Evolutionary conservation across 768 basidiomycete species (phyloP), one percentile per base, ranked within the genome.

Genomic region (Tricholoma sp.): DNA sequence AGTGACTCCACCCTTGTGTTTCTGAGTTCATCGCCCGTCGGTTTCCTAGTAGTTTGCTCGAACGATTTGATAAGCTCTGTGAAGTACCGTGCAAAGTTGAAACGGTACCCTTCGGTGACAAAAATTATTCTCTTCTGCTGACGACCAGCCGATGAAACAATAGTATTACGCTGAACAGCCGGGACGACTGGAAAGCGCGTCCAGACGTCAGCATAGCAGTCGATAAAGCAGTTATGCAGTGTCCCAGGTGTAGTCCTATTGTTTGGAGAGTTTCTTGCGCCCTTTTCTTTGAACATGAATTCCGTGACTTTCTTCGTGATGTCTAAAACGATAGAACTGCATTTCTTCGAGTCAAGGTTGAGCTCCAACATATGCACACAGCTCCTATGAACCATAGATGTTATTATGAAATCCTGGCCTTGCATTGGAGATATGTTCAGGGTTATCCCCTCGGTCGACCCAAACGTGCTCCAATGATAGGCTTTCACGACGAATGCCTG

Each of bases 381-480:
- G 4, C 64, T 66, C 43, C 79, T 71, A 46, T 62, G 73, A 39
- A 72, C 69, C 22, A 86, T 57, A 0, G 84, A 83, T 0, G 83
- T 83, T 12, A 81, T 8, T 41, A 65, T 47, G 14, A 70, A 61
- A 14, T 62, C 64, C 3, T 67, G 55, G 16, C 55, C 63, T 7
- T 59, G 50, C 5, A 62, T 56, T n/a, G 69, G 59, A 0, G 67
- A 70, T 19, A 79, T 55, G 16, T 72, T 62, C 0, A 83, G 62
- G 0, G 29, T 16, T n/a, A 76, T 77, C 18, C 83, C 83, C 11
- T 70, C 63, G 0, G 74, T 69, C 0, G 80, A 77, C 2, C 84
- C 85, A 57, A 86, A 83, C 1, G 81, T 80, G 9, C 68, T 70
- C 80, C 79, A 83, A 61, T 85, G 85, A 59, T 79, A 83, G 0